phyloP scores from a whole-genome alignment of 208 protist genomes.

The Trypanosoma scelopori region DNA sequence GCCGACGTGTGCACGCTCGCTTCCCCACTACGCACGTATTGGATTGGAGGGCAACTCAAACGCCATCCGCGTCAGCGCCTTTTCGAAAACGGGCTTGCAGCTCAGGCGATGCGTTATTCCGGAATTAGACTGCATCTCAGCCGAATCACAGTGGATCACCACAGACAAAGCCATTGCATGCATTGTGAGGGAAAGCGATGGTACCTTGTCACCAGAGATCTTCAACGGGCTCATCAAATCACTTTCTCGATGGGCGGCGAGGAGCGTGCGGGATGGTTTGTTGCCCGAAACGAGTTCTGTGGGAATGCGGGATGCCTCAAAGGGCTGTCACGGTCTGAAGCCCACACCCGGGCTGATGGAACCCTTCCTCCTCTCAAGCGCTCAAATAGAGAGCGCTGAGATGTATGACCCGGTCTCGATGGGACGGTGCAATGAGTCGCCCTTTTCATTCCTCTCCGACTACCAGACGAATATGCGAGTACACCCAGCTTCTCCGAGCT shows the following conservation, averaged over 20 bases:
- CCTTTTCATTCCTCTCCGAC: not conserved
- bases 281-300: not conserved
- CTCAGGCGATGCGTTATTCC: constrained; percentile 5
- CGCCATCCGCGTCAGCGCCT: constrained; percentile 14
- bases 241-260: too few species aligned
- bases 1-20: not conserved
- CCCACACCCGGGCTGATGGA: not conserved
- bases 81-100: not conserved
- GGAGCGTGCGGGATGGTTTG: too few species aligned
- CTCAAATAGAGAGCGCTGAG: not conserved
- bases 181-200: not conserved
- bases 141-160: not conserved
- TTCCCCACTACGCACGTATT: constrained; percentile 8
- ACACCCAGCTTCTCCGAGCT: too few species aligned
- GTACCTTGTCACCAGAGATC: constrained; percentile 1
- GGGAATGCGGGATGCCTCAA: not conserved
- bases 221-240: not conserved
- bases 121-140: constrained; percentile 13
- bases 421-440: too few species aligned
- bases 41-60: not conserved
- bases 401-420: too few species aligned
- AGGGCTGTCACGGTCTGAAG: not conserved
- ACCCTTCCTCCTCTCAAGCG: not conserved
- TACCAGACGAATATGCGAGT: not conserved
- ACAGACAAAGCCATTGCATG: constrained; percentile 6